These are phyloP conservation scores for Hypsizygus marmoreus DNA, from an alignment of 768 basidiomycete genomes.

Conservation along the genomic window DNA sequence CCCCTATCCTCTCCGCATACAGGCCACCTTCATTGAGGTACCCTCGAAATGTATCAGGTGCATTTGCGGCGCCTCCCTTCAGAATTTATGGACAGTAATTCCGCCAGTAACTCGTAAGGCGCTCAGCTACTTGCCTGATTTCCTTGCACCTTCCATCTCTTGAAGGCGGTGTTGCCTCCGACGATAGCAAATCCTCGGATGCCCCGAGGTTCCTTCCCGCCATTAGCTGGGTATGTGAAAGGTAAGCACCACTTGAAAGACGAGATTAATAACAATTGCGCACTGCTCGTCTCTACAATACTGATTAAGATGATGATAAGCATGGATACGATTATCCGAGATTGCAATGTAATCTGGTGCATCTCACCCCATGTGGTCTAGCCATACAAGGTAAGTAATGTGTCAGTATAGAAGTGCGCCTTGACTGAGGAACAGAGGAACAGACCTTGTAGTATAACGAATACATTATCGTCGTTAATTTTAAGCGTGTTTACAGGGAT, in stretches of 20 bases:
- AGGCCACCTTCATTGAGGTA: conserved; percentile 55
- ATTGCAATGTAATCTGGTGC: not conserved
- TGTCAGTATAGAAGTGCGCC: too few species aligned
- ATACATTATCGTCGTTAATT: conserved; percentile 42
- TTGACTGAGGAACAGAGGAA: too few species aligned
- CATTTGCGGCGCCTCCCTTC: conserved; percentile 37
- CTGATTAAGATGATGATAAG: conserved; percentile 22
- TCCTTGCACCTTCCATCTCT: conserved; percentile 44
- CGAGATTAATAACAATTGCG: conserved; percentile 10
- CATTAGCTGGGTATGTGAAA: conserved; percentile 34
- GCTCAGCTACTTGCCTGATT: conserved; percentile 34
- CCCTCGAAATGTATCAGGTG: conserved; percentile 48
- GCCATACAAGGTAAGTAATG: not conserved
- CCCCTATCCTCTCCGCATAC: conserved; percentile 50
- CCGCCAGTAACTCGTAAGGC: not conserved
- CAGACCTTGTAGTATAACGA: conserved; percentile 38
- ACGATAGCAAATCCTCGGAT: conserved; percentile 46
- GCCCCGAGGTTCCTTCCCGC: conserved; percentile 52
- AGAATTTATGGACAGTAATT: not conserved
- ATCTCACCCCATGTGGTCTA: conserved; percentile 54
- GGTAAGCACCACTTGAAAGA: not conserved
- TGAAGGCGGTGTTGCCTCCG: conserved; percentile 40
- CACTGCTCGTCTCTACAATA: conserved; percentile 50
- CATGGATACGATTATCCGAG: too few species aligned
- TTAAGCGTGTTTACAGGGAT: conserved; percentile 37